A percentile compares a stretch with the other conserved stretches of the same genome.
Evolutionary conservation across 371 early-diverging fungal genomes (phyloP).

Genomic region (Rhizopus microsporus): DNA sequence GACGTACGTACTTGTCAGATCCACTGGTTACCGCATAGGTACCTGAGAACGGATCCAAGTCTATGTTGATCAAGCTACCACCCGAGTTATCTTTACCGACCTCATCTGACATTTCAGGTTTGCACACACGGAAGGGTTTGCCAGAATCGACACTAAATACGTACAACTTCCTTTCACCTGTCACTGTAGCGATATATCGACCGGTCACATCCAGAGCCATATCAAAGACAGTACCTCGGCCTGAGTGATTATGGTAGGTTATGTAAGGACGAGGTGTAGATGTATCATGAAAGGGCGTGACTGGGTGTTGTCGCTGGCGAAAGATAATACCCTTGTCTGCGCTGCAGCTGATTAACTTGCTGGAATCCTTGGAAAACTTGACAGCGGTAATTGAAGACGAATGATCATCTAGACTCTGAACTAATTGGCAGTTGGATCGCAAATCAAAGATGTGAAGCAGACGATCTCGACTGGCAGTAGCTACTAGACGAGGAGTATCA

Average conservation of each 20-base stretch:
- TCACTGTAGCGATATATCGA: conserved; percentile 63
- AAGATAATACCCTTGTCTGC: conserved; percentile 88
- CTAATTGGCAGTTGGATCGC: conserved; percentile 52
- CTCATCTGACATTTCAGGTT: conserved; percentile 61
- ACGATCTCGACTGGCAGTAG: conserved; percentile 82
- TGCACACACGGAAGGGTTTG: conserved; percentile 63
- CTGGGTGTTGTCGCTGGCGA: conserved; percentile 42
- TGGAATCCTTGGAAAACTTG: conserved; percentile 66
- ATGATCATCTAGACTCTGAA: conserved; percentile 86
- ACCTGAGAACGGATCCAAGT: conserved; percentile 73
- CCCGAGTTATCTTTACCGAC: conserved; percentile 57
- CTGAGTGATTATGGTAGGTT: conserved; percentile 72
- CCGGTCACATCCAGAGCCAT: conserved; percentile 65
- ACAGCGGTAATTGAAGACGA: conserved; percentile 84
- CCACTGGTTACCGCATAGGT: conserved; percentile 71
- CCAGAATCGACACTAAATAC: conserved; percentile 68
- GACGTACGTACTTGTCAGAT: conserved; percentile 73
- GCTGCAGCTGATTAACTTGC: conserved; percentile 74
- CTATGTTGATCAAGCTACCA: conserved; percentile 64
- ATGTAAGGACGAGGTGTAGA: conserved; percentile 33
- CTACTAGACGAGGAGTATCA: conserved; percentile 56
- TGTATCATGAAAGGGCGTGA: conserved; percentile 11
- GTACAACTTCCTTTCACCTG: conserved; percentile 72
- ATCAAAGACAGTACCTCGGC: conserved; percentile 76
- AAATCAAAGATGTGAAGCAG: conserved; percentile 81